These are phyloP conservation scores for Wickerhamomyces canadensis DNA, from an alignment of 805 yeast genomes.

Conservation along the genomic window DNA sequence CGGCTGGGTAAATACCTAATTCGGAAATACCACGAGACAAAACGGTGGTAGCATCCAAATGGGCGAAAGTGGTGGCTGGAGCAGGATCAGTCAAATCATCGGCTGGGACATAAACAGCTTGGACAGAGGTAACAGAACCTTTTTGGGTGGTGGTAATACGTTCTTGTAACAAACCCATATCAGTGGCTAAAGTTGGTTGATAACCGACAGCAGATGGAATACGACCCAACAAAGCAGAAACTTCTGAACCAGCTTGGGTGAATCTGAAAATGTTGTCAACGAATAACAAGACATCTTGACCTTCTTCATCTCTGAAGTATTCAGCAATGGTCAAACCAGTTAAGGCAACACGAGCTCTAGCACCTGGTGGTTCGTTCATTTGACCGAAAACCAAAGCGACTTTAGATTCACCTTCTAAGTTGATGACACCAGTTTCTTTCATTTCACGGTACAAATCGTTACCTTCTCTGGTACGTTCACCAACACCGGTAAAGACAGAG, in stretches of 20 bases:
- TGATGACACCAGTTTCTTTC: conserved; percentile 99
- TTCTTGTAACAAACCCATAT: conserved; percentile 99
- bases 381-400: conserved; percentile 99
- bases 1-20: conserved; percentile 99
- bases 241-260: conserved; percentile 99
- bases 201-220: conserved; percentile 99
- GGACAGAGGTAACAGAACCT: conserved; percentile 99
- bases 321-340: conserved; percentile 99
- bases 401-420: conserved; percentile 99
- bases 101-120: conserved; percentile 99
- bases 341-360: conserved; percentile 99
- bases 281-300: conserved; percentile 99
- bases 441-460: conserved; percentile 99
- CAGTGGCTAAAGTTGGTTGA: conserved; percentile 99
- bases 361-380: conserved; percentile 99
- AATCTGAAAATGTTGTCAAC: conserved; percentile 99
- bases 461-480: conserved; percentile 99
- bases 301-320: conserved; percentile 99
- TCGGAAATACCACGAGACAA: conserved; percentile 99
- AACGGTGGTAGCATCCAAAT: conserved; percentile 99
- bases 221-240: conserved; percentile 99
- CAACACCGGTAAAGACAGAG: conserved; percentile 99
- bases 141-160: conserved; percentile 99
- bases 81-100: conserved; percentile 99
- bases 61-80: conserved; percentile 99